These are phyloP conservation scores for Phytophthora brassicae DNA, from an alignment of 352 stramenopile species.

Conservation along the genomic window DNA sequence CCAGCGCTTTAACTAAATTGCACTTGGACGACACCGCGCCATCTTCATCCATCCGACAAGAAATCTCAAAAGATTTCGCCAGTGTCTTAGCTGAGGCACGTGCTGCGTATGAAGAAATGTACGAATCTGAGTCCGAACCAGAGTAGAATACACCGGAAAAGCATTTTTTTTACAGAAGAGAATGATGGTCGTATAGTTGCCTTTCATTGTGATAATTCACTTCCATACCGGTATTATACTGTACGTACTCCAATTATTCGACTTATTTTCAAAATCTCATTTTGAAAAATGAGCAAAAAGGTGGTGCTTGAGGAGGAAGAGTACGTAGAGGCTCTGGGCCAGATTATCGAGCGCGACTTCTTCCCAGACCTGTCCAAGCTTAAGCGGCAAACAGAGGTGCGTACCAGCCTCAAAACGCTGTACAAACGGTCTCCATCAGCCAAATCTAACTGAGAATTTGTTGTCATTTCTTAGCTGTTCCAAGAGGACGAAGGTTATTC, in stretches of 20 bases:
- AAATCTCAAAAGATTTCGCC: conserved; percentile 39
- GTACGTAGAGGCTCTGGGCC: conserved; percentile 71
- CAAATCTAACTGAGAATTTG: not conserved
- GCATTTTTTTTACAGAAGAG: not conserved
- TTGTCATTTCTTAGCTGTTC: conserved; percentile 26
- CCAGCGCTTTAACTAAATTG: conserved; percentile 22
- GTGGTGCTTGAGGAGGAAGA: conserved; percentile 79
- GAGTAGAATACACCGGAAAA: not conserved
- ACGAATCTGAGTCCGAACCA: conserved; percentile 13
- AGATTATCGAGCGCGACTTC: conserved; percentile 89
- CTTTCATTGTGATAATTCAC: not conserved
- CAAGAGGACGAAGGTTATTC: conserved; percentile 20
- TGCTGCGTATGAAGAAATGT: conserved; percentile 41
- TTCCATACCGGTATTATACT: too few relatives aligned
- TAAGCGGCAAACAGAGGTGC: conserved; percentile 55
- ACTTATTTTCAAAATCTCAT: not conserved
- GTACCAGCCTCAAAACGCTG: not conserved
- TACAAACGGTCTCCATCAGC: not conserved
- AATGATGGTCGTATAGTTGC: conserved; percentile 2
- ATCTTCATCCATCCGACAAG: conserved; percentile 16
- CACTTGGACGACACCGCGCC: conserved; percentile 29
- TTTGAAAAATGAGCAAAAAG: conserved; percentile 31
- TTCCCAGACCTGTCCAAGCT: conserved; percentile 75
- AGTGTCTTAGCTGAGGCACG: conserved; percentile 39
- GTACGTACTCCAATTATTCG: not conserved